Evolutionary conservation across 1,139 yeast species (phyloP).

Genomic region (Pichia sp.): DNA sequence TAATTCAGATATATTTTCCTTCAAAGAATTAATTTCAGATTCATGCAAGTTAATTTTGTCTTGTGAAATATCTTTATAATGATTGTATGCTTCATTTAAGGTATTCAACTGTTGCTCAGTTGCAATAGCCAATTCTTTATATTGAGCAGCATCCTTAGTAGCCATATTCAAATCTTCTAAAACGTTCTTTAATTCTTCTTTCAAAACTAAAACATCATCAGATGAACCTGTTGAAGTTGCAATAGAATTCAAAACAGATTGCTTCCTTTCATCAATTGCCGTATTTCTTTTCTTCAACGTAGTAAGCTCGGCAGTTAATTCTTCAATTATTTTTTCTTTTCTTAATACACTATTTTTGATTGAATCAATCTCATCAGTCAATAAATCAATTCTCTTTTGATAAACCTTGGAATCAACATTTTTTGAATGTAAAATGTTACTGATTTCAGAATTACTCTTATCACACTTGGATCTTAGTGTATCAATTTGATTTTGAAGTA

Average conservation of each 20-base stretch:
- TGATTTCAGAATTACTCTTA: slow-evolving; percentile 45
- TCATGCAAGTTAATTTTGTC: slow-evolving; percentile 13
- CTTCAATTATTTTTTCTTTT: slow-evolving; percentile 35
- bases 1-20: slow-evolving; percentile 26
- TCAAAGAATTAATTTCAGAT: slow-evolving; percentile 17
- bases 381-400: slow-evolving; percentile 59
- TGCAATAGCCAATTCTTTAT: slow-evolving; percentile 43
- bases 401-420: slow-evolving; percentile 57
- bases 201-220: slow-evolving; percentile 33
- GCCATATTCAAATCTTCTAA: slow-evolving; percentile 43
- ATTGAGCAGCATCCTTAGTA: slow-evolving; percentile 41
- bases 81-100: slow-evolving; percentile 39
- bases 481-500: slow-evolving; percentile 43
- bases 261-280: slow-evolving; percentile 32
- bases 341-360: slow-evolving; percentile 37
- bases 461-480: slow-evolving; percentile 41
- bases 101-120: slow-evolving; percentile 44
- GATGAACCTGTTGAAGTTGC: slow-evolving; percentile 28
- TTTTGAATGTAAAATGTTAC: slow-evolving; percentile 42
- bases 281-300: slow-evolving; percentile 21
- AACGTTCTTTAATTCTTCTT: slow-evolving; percentile 37
- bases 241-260: slow-evolving; percentile 34
- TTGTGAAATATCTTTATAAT: slow-evolving; percentile 30
- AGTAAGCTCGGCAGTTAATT: slow-evolving; percentile 25
- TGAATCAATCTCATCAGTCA: slow-evolving; percentile 42